Evolutionary conservation across 1,139 yeast genomes (phyloP).

Genomic region (Yamadazyma atmosphaerica): DNA sequence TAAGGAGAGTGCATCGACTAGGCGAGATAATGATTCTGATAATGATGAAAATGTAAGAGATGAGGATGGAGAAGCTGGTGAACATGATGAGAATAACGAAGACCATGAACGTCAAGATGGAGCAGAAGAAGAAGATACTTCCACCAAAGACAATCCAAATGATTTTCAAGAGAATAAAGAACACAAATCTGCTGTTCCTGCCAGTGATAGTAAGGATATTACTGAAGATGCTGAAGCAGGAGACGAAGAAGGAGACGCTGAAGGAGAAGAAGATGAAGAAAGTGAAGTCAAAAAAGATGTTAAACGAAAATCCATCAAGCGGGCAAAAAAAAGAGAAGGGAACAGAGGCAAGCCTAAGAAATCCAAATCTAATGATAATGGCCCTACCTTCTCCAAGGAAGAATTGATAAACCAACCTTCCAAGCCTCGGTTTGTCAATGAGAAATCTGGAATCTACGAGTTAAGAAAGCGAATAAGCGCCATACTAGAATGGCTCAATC

Average conservation of each 20-base stretch:
- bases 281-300: constrained; percentile 15
- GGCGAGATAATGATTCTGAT: constrained; percentile 19
- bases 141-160: too few relatives aligned
- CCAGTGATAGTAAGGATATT: neutral
- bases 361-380: constrained; percentile 11
- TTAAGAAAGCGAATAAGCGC: constrained; percentile 88
- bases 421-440: constrained; percentile 79
- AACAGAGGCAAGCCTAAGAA: constrained; percentile 16
- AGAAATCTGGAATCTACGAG: constrained; percentile 71
- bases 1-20: constrained; percentile 36
- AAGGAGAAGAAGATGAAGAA: constrained; percentile 16
- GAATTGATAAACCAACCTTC: constrained; percentile 63
- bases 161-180: too few relatives aligned
- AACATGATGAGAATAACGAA: constrained; percentile 9
- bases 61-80: constrained; percentile 3
- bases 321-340: constrained; percentile 15
- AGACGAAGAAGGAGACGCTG: constrained; percentile 14
- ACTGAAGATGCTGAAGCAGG: constrained; percentile 14
- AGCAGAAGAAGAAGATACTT: too few relatives aligned
- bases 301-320: constrained; percentile 16
- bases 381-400: constrained; percentile 28
- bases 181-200: neutral
- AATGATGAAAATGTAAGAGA: constrained; percentile 5
- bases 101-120: neutral
- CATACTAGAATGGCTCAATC: constrained; percentile 82